Conservation (phyloP, 345 rosid genomes). For the Pistacia atlantica region DNA sequence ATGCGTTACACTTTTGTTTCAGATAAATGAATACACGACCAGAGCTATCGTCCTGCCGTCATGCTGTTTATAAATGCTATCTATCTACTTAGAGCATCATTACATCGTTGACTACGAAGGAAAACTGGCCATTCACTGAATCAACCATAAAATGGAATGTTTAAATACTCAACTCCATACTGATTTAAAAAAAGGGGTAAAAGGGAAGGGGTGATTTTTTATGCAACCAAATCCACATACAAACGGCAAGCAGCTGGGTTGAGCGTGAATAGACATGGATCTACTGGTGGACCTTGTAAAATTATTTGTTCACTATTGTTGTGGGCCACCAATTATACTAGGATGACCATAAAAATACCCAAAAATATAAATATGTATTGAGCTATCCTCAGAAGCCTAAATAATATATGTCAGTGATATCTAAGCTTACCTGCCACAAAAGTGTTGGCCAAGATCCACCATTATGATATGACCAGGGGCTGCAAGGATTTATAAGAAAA, state of each 20-base stretch:
- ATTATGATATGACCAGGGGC: slow-evolving; percentile 99
- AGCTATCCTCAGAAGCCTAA: neutral
- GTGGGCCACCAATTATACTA: neutral
- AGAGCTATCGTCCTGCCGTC: neutral
- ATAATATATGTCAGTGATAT: neutral
- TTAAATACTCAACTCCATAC: neutral
- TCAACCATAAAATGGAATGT: slow-evolving; percentile 1
- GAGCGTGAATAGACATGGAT: neutral
- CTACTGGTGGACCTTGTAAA: neutral
- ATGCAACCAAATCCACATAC: neutral
- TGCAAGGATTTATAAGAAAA: slow-evolving; percentile 36
- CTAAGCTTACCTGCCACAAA: slow-evolving; percentile 85
- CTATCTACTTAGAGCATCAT: neutral
- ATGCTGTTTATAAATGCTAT: neutral
- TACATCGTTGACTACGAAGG: neutral
- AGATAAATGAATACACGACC: neutral
- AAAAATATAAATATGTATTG: neutral
- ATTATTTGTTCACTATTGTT: neutral
- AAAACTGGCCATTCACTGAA: neutral
- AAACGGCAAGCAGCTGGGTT: neutral
- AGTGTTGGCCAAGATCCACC: slow-evolving; percentile 99
- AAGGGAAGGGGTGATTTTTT: neutral
- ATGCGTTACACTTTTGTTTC: neutral
- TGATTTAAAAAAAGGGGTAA: neutral
- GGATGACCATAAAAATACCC: neutral